Percentiles rank a stretch among this genome's conserved stretches.
phyloP scores from a whole-genome alignment of 2,329 filamentous ascomycete genomes.

The Penicillium hesseltinei region DNA sequence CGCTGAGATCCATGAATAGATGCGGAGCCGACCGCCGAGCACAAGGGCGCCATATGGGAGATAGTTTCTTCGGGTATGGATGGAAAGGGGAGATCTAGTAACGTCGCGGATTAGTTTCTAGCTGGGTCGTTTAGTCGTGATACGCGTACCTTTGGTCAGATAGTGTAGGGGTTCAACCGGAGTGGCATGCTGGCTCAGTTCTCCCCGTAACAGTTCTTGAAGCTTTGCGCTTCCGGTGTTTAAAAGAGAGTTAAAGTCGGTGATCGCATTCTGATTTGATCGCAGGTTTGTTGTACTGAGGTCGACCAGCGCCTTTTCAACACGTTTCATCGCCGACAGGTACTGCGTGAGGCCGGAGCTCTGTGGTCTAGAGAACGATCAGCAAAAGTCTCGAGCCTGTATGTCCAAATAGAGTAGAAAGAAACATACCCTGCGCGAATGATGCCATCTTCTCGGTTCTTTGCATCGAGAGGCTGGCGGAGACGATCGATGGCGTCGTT shows the following conservation, averaged over 20 bases:
- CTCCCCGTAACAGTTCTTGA: constrained; percentile 77
- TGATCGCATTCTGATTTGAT: constrained; percentile 84
- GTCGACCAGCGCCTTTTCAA: constrained; percentile 78
- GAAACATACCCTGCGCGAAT: constrained; percentile 69
- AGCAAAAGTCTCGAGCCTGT: not conserved
- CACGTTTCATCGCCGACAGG: constrained; percentile 82
- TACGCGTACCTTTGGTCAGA: constrained; percentile 72
- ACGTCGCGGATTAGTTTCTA: constrained; percentile 5
- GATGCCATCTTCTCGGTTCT: constrained; percentile 86
- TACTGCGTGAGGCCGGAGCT: constrained; percentile 80
- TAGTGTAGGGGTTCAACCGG: constrained; percentile 87
- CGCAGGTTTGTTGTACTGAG: constrained; percentile 88
- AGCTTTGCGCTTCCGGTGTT: constrained; percentile 78
- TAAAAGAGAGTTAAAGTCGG: constrained; percentile 74
- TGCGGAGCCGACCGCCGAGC: constrained; percentile 68
- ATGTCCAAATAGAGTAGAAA: not conserved
- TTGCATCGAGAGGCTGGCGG: constrained; percentile 86
- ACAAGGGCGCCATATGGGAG: constrained; percentile 74
- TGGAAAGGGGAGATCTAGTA: constrained; percentile 68
- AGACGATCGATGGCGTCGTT: constrained; percentile 84
- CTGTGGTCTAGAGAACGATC: constrained; percentile 57
- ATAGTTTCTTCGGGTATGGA: constrained; percentile 72
- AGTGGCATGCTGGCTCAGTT: constrained; percentile 73
- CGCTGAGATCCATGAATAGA: constrained; percentile 52
- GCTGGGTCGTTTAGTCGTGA: not conserved